These are phyloP conservation scores for Melampsora occidentalis DNA, from an alignment of 1,284 basidiomycete genomes.

Conservation along the genomic window DNA sequence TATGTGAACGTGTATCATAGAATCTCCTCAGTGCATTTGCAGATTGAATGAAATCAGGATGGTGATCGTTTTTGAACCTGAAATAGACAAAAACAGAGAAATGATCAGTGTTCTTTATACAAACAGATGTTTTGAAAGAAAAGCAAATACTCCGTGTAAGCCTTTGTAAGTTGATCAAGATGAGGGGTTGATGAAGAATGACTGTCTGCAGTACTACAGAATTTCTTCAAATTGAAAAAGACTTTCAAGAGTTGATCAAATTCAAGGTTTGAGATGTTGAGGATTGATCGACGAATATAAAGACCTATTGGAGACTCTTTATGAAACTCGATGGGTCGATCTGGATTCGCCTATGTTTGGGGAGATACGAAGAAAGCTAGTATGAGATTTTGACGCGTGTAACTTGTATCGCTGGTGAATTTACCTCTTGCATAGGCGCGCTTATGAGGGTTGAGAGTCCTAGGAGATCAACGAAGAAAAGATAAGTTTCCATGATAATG, in stretches of 20 bases:
- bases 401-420: background rate
- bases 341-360: constrained; percentile 1
- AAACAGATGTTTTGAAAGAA: background rate
- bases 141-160: background rate
- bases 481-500: too few relatives aligned
- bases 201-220: constrained; percentile 8
- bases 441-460: too few relatives aligned
- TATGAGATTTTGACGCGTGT: background rate
- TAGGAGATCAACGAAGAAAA: too few relatives aligned
- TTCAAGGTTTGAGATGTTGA: constrained; percentile 24
- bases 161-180: background rate
- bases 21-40: constrained; percentile 31
- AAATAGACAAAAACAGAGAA: background rate
- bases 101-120: background rate
- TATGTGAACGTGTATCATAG: constrained; percentile 20
- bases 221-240: constrained; percentile 19
- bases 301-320: constrained; percentile 38
- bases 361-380: background rate
- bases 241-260: constrained; percentile 36
- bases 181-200: too few relatives aligned
- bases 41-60: constrained; percentile 35
- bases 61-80: constrained; percentile 37
- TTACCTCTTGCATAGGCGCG: background rate
- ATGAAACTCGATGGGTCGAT: constrained; percentile 20
- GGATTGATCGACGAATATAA: constrained; percentile 26